These are phyloP conservation scores for Saitozyma sp. DNA, from an alignment of 768 basidiomycete genomes.

Conservation along the genomic window DNA sequence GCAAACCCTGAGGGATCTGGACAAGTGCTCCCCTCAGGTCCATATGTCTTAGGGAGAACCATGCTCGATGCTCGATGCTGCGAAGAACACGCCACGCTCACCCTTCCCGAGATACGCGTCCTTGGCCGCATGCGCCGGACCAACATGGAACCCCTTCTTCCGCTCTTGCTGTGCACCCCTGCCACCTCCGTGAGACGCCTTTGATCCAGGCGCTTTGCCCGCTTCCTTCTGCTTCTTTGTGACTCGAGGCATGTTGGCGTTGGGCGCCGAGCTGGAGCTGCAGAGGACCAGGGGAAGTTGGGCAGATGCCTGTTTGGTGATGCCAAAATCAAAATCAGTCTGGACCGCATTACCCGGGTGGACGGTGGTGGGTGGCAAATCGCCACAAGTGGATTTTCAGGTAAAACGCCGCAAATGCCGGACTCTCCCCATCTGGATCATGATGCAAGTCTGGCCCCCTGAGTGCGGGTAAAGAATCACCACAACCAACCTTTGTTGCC, in stretches of 20 bases:
- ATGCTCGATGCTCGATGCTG: too few relatives aligned
- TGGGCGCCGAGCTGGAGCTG: background rate
- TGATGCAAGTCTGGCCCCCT: too few relatives aligned
- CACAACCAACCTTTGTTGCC: background rate
- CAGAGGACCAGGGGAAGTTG: too few relatives aligned
- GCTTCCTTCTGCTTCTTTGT: constrained; percentile 39
- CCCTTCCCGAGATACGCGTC: constrained; percentile 54
- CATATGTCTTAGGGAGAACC: too few relatives aligned
- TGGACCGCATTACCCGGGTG: too few relatives aligned
- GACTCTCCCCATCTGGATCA: background rate
- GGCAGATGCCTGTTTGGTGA: too few relatives aligned
- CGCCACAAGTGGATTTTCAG: constrained; percentile 9
- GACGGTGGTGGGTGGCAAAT: background rate
- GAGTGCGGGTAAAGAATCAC: constrained; percentile 1
- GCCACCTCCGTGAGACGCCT: background rate
- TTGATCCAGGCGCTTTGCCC: constrained; percentile 13
- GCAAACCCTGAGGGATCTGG: too few relatives aligned
- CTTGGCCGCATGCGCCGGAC: constrained; percentile 48
- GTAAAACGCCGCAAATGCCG: background rate
- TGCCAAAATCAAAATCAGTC: too few relatives aligned
- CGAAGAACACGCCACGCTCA: constrained; percentile 16
- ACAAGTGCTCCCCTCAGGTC: too few relatives aligned
- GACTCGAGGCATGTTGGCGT: constrained; percentile 27
- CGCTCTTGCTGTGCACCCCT: constrained; percentile 5
- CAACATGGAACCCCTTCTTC: constrained; percentile 50